These are phyloP conservation scores for Phanerochaete sordida DNA, from an alignment of 768 basidiomycete species.

Conservation along the genomic window DNA sequence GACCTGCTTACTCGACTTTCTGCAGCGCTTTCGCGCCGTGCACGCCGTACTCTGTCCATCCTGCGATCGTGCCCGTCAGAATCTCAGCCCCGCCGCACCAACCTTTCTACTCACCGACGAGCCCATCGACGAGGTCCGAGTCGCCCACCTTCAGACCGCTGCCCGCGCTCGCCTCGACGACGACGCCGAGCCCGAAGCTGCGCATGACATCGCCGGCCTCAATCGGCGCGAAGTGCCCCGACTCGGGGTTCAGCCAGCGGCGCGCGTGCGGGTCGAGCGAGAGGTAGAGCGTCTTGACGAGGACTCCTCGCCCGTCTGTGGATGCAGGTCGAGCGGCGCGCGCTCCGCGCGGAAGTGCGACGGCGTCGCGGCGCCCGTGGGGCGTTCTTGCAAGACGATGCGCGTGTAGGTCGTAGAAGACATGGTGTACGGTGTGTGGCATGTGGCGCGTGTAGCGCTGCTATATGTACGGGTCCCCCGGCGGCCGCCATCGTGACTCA, in stretches of 20 bases:
- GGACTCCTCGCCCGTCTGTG: conserved; percentile 48
- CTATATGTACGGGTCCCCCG: too few species aligned
- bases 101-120: conserved; percentile 50
- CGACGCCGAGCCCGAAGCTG: conserved; percentile 56
- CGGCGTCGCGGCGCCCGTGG: conserved; percentile 60
- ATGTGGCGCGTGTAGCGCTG: too few species aligned
- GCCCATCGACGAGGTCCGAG: conserved; percentile 57
- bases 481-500: too few species aligned
- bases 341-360: conserved; percentile 69
- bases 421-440: too few species aligned
- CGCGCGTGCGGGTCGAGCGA: conserved; percentile 88
- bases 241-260: conserved; percentile 74
- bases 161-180: conserved; percentile 55
- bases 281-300: conserved; percentile 78
- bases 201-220: conserved; percentile 65
- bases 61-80: conserved; percentile 34
- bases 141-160: conserved; percentile 63
- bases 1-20: conserved; percentile 51
- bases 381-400: conserved; percentile 74
- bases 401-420: conserved; percentile 8
- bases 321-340: conserved; percentile 49
- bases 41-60: conserved; percentile 76
- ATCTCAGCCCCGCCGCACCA: not conserved
- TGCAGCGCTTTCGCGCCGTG: conserved; percentile 48
- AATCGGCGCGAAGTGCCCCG: conserved; percentile 67